These are phyloP conservation scores for Cryptosporidium muris DNA, from an alignment of 169 alveolate genomes.

Conservation along the genomic window DNA sequence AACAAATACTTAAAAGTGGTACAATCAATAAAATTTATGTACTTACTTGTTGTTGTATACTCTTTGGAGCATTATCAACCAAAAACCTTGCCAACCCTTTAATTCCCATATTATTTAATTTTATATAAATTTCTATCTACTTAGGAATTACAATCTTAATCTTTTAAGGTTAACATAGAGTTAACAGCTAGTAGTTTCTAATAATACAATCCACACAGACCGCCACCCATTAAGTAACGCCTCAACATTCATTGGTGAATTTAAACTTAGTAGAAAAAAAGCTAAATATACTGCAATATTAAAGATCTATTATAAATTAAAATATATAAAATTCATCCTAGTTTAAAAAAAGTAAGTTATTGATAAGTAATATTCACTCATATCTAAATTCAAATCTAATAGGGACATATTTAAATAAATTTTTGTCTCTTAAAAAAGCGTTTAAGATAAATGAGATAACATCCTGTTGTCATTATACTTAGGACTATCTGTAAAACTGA, in stretches of 20 bases:
- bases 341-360: too few species aligned
- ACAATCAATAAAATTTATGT: conserved; percentile 1
- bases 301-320: too few species aligned
- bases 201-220: background rate
- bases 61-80: conserved; percentile 89
- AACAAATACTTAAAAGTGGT: background rate
- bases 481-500: conserved; percentile 33
- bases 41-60: conserved; percentile 57
- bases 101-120: conserved; percentile 85
- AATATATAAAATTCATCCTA: too few species aligned
- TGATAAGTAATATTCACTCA: too few species aligned
- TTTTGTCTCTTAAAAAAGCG: conserved; percentile 42
- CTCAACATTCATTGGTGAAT: too few species aligned
- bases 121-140: background rate
- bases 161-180: background rate
- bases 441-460: conserved; percentile 37
- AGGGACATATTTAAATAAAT: conserved; percentile 1
- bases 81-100: conserved; percentile 88
- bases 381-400: too few species aligned
- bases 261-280: too few species aligned
- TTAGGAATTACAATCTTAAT: background rate
- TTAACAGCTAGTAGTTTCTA: background rate
- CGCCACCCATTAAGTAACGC: too few species aligned
- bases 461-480: conserved; percentile 4
- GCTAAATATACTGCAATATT: too few species aligned